phyloP scores from a whole-genome alignment of 306 rosid genomes.

The Ormosia semicastrata region DNA sequence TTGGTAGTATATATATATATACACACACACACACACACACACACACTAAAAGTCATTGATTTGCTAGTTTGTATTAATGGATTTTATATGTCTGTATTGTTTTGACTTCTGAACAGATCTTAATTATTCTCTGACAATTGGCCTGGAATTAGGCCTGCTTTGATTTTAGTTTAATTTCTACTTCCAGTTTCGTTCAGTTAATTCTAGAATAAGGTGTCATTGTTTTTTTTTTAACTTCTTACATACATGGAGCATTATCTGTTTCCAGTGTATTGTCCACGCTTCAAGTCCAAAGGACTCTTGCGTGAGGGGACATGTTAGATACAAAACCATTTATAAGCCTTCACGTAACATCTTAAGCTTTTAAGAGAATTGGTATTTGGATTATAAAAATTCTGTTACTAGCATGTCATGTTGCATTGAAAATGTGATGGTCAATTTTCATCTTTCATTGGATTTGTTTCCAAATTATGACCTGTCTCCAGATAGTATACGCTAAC shows the following conservation, averaged over 20 bases:
- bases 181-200: not conserved
- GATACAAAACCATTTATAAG: too few relatives aligned
- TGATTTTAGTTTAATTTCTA: not conserved
- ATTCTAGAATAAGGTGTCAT: not conserved
- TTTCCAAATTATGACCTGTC: constrained; percentile 4
- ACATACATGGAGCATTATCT: not conserved
- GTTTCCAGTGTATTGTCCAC: too few relatives aligned
- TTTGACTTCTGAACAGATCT: not conserved
- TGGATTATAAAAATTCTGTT: not conserved
- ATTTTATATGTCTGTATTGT: not conserved
- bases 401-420: not conserved
- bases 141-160: not conserved
- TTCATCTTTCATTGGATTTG: not conserved
- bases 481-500: not conserved
- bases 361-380: not conserved
- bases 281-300: too few relatives aligned
- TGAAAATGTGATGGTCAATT: not conserved
- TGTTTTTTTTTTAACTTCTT: not conserved
- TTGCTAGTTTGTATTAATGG: not conserved
- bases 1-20: not conserved
- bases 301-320: too few relatives aligned
- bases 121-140: not conserved
- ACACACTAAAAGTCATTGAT: not conserved
- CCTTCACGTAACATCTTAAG: too few relatives aligned
- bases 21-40: not conserved